Conservation (phyloP, 2,329 filamentous ascomycete genomes). For the Phyllachora maydis region DNA sequence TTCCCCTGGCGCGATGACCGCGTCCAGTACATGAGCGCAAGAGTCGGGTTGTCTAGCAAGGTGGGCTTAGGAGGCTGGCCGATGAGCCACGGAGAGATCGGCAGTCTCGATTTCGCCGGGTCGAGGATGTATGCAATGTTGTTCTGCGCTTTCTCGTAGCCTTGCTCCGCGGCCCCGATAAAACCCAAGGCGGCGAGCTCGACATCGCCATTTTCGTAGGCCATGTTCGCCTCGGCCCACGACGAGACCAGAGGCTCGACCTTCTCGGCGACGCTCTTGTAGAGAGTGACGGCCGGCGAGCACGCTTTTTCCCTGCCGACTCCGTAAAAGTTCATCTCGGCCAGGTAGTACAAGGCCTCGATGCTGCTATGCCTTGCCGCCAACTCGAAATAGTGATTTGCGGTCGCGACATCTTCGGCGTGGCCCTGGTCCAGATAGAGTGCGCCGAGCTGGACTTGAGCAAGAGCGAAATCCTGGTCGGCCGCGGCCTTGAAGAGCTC, state of each 20-base stretch:
- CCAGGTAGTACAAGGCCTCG: conserved; percentile 81
- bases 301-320: conserved; percentile 67
- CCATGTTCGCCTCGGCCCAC: conserved; percentile 65
- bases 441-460: conserved; percentile 65
- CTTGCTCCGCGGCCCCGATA: conserved; percentile 79
- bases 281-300: conserved; percentile 56
- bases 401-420: conserved; percentile 48
- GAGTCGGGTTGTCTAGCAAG: conserved; percentile 27
- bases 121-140: conserved; percentile 82
- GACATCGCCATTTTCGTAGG: conserved; percentile 58
- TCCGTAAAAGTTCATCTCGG: conserved; percentile 66
- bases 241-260: conserved; percentile 56
- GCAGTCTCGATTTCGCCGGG: conserved; percentile 5
- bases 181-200: conserved; percentile 66
- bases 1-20: conserved; percentile 85
- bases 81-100: conserved; percentile 31
- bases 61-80: conserved; percentile 13
- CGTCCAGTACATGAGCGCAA: conserved; percentile 87
- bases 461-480: conserved; percentile 60
- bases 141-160: conserved; percentile 73
- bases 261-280: conserved; percentile 59
- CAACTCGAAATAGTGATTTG: conserved; percentile 72
- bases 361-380: conserved; percentile 68
- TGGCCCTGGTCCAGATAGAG: conserved; percentile 72
- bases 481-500: conserved; percentile 61